A percentile compares a stretch with the other conserved stretches of the same genome.
Evolutionary conservation across 495 filamentous ascomycete species (phyloP).

Genomic region (Chlorociboria aeruginascens): DNA sequence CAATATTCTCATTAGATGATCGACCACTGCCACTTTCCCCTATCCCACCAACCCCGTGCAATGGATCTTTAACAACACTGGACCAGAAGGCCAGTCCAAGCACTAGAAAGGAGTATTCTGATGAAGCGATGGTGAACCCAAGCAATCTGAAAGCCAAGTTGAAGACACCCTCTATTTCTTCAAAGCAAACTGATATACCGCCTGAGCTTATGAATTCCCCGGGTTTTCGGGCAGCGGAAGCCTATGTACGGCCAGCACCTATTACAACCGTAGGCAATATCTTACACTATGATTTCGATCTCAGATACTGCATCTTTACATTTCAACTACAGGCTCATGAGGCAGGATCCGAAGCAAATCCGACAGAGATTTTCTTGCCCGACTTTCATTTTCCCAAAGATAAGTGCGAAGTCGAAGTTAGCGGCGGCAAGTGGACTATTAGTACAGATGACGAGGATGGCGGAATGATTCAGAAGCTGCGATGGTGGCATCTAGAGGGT

Average conservation of each 20-base stretch:
- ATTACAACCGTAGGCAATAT: constrained; percentile 61
- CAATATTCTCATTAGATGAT: constrained; percentile 79
- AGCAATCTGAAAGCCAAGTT: constrained; percentile 62
- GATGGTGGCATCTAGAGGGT: constrained; percentile 86
- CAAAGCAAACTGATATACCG: constrained; percentile 35
- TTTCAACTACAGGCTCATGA: constrained; percentile 46
- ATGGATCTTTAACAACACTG: constrained; percentile 24
- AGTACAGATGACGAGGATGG: constrained; percentile 51
- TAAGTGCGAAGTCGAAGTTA: constrained; percentile 55
- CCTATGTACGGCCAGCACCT: constrained; percentile 78
- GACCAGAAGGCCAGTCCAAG: constrained; percentile 20
- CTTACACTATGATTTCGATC: constrained; percentile 61
- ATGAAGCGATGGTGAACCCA: constrained; percentile 48
- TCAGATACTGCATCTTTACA: constrained; percentile 61
- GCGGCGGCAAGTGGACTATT: constrained; percentile 82
- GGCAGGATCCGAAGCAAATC: constrained; percentile 40
- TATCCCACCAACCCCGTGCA: constrained; percentile 26
- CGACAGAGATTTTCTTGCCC: constrained; percentile 80
- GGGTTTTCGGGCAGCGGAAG: constrained; percentile 83
- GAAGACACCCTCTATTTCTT: constrained; percentile 58
- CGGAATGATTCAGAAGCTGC: constrained; percentile 57
- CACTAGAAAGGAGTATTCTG: constrained; percentile 32
- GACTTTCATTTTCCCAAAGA: constrained; percentile 85
- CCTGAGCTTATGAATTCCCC: constrained; percentile 43
- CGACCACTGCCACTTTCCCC: constrained; percentile 46